These are phyloP conservation scores for Triglochin maritima DNA, from an alignment of 106 monocot species.

Conservation along the genomic window DNA sequence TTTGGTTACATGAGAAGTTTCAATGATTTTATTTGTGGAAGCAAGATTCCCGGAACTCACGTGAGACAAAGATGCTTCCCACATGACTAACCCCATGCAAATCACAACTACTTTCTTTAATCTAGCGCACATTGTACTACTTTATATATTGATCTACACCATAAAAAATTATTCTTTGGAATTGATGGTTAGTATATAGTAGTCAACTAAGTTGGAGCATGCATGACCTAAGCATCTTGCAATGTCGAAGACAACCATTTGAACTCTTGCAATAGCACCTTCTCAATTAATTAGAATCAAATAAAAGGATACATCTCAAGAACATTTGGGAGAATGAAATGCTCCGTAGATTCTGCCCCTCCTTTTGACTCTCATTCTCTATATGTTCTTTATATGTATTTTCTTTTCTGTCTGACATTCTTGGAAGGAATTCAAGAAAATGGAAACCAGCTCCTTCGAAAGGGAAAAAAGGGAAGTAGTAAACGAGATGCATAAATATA, in stretches of 20 bases:
- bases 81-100: background rate
- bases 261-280: constrained; percentile 1
- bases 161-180: no score
- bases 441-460: background rate
- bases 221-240: background rate
- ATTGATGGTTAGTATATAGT: no score
- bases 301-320: constrained; percentile 21
- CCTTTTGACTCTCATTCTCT: constrained; percentile 6
- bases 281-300: background rate
- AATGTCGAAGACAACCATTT: background rate
- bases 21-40: background rate
- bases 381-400: background rate
- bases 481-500: no score
- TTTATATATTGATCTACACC: no score
- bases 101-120: background rate
- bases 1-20: background rate
- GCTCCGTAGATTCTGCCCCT: constrained; percentile 43
- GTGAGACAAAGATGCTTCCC: constrained; percentile 7
- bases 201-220: background rate
- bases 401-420: background rate
- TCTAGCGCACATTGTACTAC: no score
- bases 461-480: no score
- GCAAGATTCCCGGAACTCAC: constrained; percentile 43
- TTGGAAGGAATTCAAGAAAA: background rate
- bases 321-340: constrained; percentile 47